phyloP scores from a whole-genome alignment of 129 eudicot species.

The Chrysanthemum makinoi region DNA sequence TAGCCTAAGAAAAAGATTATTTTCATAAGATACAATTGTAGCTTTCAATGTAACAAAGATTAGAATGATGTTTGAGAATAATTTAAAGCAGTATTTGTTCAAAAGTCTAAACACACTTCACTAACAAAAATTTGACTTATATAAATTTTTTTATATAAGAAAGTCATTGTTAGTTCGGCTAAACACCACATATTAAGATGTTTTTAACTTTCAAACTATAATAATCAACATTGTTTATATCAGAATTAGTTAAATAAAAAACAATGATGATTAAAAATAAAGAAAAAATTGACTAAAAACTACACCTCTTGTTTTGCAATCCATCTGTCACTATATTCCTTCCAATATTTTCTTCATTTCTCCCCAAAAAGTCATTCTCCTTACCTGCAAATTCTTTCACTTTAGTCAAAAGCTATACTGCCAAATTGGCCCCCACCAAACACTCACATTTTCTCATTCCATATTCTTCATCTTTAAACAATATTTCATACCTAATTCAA shows the following conservation, averaged over 20 bases:
- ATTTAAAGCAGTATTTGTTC: too few species aligned
- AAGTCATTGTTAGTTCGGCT: too few species aligned
- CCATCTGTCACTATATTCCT: slow-evolving; percentile 48
- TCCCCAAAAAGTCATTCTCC: slow-evolving; percentile 44
- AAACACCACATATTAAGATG: too few species aligned
- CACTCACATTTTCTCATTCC: too few species aligned
- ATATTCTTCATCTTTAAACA: neutral
- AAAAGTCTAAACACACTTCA: too few species aligned
- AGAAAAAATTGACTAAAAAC: neutral
- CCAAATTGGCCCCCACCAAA: slow-evolving; percentile 38
- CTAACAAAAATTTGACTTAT: too few species aligned
- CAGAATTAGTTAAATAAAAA: neutral
- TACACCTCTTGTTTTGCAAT: slow-evolving; percentile 1
- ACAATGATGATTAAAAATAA: neutral
- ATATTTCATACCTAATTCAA: slow-evolving; percentile 11
- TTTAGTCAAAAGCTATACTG: slow-evolving; percentile 69
- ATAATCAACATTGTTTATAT: neutral
- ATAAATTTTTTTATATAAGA: too few species aligned
- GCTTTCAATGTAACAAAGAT: too few species aligned
- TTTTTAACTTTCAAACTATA: neutral
- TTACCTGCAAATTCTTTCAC: slow-evolving; percentile 59
- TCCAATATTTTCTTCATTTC: slow-evolving; percentile 41
- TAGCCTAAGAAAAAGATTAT: too few species aligned
- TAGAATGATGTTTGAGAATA: too few species aligned
- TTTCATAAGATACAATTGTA: too few species aligned